These are phyloP conservation scores for Buddleja alternifolia DNA, from an alignment of 257 asterid species.

Conservation along the genomic window DNA sequence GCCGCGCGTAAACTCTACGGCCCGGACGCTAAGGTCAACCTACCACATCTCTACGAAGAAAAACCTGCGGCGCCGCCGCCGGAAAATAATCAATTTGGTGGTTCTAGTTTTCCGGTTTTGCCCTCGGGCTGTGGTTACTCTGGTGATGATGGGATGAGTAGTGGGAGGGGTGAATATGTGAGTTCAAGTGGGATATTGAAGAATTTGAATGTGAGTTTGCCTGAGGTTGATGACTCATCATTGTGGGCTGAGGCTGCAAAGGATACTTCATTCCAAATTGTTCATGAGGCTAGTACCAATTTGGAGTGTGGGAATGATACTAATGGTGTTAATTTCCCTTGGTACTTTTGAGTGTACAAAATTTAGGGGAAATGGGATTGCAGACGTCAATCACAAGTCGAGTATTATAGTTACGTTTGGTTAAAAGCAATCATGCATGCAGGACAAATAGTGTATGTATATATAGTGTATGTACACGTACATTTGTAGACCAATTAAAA, in stretches of 20 bases:
- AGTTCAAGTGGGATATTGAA: slow-evolving; percentile 34
- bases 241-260: slow-evolving; percentile 71
- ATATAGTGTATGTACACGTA: too few species aligned
- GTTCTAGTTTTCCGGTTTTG: neutral
- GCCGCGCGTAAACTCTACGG: slow-evolving; percentile 76
- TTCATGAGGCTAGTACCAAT: slow-evolving; percentile 42
- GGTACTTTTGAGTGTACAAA: slow-evolving; percentile 31
- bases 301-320: slow-evolving; percentile 25
- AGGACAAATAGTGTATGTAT: too few species aligned
- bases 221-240: slow-evolving; percentile 57
- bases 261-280: slow-evolving; percentile 48
- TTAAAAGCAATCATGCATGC: neutral
- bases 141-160: neutral
- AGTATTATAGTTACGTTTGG: neutral
- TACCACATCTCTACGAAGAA: slow-evolving; percentile 54
- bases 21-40: slow-evolving; percentile 59
- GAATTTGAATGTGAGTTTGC: slow-evolving; percentile 39
- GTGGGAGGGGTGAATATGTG: slow-evolving; percentile 26
- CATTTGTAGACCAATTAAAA: too few species aligned
- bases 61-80: neutral
- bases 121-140: neutral
- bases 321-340: slow-evolving; percentile 34
- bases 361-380: neutral
- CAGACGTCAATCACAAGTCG: neutral
- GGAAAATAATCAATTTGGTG: neutral